These are phyloP conservation scores for Penicillium psychrosexuale DNA, from an alignment of 2,329 filamentous ascomycete species.

Conservation along the genomic window DNA sequence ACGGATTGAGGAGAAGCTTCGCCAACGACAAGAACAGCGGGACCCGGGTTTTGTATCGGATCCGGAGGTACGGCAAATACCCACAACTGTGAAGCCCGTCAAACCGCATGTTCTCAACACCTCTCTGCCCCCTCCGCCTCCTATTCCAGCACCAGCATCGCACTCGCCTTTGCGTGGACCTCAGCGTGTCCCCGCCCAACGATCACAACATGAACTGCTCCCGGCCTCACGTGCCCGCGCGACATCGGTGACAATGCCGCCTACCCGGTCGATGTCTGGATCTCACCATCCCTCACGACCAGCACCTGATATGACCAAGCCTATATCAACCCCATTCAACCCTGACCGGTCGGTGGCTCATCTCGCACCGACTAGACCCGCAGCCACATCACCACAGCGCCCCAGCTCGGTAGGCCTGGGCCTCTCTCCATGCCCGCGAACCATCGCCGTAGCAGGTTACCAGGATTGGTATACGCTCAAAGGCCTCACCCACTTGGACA, in stretches of 20 bases:
- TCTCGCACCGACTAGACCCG: background rate
- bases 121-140: background rate
- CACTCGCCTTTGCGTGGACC: slow-evolving; percentile 10
- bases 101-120: background rate
- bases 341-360: slow-evolving; percentile 12
- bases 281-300: background rate
- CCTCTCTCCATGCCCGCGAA: slow-evolving; percentile 68
- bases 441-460: slow-evolving; percentile 58
- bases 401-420: slow-evolving; percentile 22
- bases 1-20: slow-evolving; percentile 35
- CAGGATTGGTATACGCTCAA: slow-evolving; percentile 80
- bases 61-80: slow-evolving; percentile 7
- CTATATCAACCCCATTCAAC: background rate
- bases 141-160: slow-evolving; percentile 1
- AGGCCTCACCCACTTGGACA: slow-evolving; percentile 67
- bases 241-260: slow-evolving; percentile 7
- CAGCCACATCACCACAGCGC: slow-evolving; percentile 14
- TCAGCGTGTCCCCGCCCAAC: slow-evolving; percentile 1
- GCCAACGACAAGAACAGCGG: slow-evolving; percentile 28
- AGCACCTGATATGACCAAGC: background rate
- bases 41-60: slow-evolving; percentile 18
- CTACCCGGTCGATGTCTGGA: slow-evolving; percentile 8
- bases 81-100: slow-evolving; percentile 5
- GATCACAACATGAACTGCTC: slow-evolving; percentile 4
- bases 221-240: slow-evolving; percentile 8